Conservation (phyloP, 2,329 filamentous ascomycete genomes). For the Neofusicoccum laricinum region DNA sequence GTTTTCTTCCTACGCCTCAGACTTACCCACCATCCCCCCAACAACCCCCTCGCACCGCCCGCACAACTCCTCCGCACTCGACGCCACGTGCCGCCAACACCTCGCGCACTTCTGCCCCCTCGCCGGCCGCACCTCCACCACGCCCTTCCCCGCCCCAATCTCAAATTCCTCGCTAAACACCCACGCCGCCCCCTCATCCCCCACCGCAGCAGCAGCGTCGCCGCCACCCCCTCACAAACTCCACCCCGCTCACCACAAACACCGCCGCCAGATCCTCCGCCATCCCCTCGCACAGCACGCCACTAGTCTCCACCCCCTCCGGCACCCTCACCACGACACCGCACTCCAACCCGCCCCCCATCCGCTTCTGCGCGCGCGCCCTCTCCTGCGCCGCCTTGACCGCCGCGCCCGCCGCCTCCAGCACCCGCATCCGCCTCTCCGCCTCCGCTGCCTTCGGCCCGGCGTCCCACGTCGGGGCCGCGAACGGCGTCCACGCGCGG, state of each 20-base stretch:
- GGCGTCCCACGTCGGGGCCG: background rate
- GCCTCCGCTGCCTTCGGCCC: slow-evolving; percentile 17
- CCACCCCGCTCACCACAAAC: slow-evolving; percentile 43
- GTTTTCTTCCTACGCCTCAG: too few species aligned
- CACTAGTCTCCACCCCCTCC: too few species aligned
- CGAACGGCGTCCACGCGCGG: slow-evolving; percentile 25
- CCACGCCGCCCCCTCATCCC: slow-evolving; percentile 29
- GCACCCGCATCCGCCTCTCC: slow-evolving; percentile 34
- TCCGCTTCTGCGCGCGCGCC: slow-evolving; percentile 65
- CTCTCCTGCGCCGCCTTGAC: slow-evolving; percentile 75
- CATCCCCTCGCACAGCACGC: slow-evolving; percentile 14
- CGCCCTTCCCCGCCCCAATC: slow-evolving; percentile 19
- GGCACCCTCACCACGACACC: slow-evolving; percentile 59
- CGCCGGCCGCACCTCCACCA: slow-evolving; percentile 37
- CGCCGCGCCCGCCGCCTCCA: slow-evolving; percentile 56
- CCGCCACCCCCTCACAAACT: slow-evolving; percentile 20
- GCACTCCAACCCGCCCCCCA: slow-evolving; percentile 80
- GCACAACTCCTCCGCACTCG: slow-evolving; percentile 66
- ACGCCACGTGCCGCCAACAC: slow-evolving; percentile 85
- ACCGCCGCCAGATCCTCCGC: slow-evolving; percentile 36
- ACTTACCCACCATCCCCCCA: slow-evolving; percentile 52
- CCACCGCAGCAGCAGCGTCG: slow-evolving; percentile 19
- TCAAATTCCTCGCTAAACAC: slow-evolving; percentile 28
- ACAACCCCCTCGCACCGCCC: slow-evolving; percentile 59
- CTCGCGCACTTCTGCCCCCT: slow-evolving; percentile 70